A percentile compares a stretch with the other conserved stretches of the same genome.
phyloP scores from a whole-genome alignment of 805 yeast genomes.

The Sugiyamaella valdiviana region DNA sequence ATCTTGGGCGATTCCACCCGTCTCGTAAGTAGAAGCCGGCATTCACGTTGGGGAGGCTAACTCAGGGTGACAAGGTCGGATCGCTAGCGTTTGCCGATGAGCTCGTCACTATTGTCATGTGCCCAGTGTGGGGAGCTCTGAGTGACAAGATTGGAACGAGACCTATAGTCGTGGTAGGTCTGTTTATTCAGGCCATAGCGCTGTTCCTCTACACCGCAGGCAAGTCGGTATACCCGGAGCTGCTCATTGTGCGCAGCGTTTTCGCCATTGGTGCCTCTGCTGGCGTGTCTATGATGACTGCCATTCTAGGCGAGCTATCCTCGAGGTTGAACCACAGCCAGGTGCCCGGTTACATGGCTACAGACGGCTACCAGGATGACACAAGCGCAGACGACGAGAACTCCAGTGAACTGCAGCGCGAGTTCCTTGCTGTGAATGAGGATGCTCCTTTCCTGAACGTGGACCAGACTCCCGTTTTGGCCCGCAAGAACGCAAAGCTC shows the following conservation, averaged over 20 bases:
- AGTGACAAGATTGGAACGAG: slow-evolving; percentile 60
- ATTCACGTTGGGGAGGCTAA: background rate
- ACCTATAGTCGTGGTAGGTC: slow-evolving; percentile 40
- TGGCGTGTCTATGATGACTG: slow-evolving; percentile 54
- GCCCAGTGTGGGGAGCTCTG: slow-evolving; percentile 60
- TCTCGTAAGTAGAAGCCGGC: slow-evolving; percentile 17
- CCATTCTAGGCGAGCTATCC: slow-evolving; percentile 50
- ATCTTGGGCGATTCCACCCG: slow-evolving; percentile 30
- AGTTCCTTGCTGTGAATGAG: background rate
- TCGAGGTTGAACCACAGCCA: slow-evolving; percentile 28
- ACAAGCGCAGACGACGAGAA: slow-evolving; percentile 6
- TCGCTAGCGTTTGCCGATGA: slow-evolving; percentile 55
- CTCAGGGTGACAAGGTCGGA: slow-evolving; percentile 43
- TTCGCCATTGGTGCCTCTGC: slow-evolving; percentile 58
- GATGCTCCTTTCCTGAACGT: slow-evolving; percentile 1
- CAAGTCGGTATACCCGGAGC: slow-evolving; percentile 41
- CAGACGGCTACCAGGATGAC: slow-evolving; percentile 15
- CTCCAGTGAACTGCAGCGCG: background rate
- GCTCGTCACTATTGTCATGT: slow-evolving; percentile 42
- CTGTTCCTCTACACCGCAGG: slow-evolving; percentile 47
- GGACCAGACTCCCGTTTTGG: slow-evolving; percentile 13
- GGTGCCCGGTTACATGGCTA: slow-evolving; percentile 3
- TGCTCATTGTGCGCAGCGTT: slow-evolving; percentile 45
- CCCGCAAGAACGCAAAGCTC: slow-evolving; percentile 43
- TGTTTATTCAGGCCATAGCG: slow-evolving; percentile 42